These are phyloP conservation scores for Hypoxylon rickii DNA, from an alignment of 495 filamentous ascomycete genomes.

Conservation along the genomic window DNA sequence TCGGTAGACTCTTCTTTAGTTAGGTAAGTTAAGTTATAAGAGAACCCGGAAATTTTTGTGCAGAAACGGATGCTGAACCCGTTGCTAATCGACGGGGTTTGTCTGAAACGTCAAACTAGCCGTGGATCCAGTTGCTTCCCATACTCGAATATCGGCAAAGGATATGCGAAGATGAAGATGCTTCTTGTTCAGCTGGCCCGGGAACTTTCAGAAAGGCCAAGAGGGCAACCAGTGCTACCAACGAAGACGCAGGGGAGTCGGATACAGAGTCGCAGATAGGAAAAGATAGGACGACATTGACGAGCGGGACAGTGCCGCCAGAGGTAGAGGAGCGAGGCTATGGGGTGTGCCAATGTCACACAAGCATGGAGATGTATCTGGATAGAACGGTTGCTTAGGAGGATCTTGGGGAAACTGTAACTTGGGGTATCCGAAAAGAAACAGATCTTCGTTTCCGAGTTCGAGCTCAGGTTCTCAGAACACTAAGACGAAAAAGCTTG, in stretches of 20 bases:
- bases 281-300: constrained; percentile 22
- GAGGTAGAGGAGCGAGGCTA: constrained; percentile 29
- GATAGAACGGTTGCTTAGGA: constrained; percentile 40
- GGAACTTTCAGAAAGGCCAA: constrained; percentile 3
- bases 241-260: constrained; percentile 25
- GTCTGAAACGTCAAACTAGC: constrained; percentile 22
- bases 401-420: constrained; percentile 29
- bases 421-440: constrained; percentile 41
- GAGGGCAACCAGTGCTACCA: constrained; percentile 19
- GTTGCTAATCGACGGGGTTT: constrained; percentile 13
- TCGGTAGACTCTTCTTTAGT: constrained; percentile 2
- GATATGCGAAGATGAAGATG: not conserved
- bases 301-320: constrained; percentile 13
- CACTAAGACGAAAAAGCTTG: constrained; percentile 27
- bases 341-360: constrained; percentile 36
- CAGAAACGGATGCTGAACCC: constrained; percentile 2
- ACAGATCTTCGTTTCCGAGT: constrained; percentile 23
- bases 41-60: constrained; percentile 13
- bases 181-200: constrained; percentile 3
- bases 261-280: constrained; percentile 11
- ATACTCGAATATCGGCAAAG: not conserved
- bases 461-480: constrained; percentile 17
- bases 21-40: constrained; percentile 10
- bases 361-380: constrained; percentile 40
- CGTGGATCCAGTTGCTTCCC: constrained; percentile 4